These are phyloP conservation scores for Coemansia sp. DNA, from an alignment of 192 early-diverging fungal genomes.

Conservation along the genomic window DNA sequence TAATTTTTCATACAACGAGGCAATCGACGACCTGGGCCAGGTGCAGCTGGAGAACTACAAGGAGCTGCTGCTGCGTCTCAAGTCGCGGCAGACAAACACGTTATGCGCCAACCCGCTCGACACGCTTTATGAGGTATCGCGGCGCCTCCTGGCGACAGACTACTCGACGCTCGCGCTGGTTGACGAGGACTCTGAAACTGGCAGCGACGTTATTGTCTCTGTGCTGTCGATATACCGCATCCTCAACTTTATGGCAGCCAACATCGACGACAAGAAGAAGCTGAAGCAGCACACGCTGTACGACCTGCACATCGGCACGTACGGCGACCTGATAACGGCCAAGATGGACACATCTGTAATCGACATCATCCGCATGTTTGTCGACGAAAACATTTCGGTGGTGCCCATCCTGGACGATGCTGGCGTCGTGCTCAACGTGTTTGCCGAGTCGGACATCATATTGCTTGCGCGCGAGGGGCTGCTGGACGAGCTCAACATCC, in stretches of 20 bases:
- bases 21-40: slow-evolving; percentile 84
- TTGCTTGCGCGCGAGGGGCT: slow-evolving; percentile 61
- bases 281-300: slow-evolving; percentile 64
- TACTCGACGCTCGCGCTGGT: slow-evolving; percentile 88
- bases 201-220: slow-evolving; percentile 84
- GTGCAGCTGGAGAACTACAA: slow-evolving; percentile 53
- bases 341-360: slow-evolving; percentile 79
- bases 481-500: slow-evolving; percentile 74
- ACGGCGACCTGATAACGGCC: slow-evolving; percentile 78
- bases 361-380: slow-evolving; percentile 89
- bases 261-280: slow-evolving; percentile 68
- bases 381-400: slow-evolving; percentile 83
- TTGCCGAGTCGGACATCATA: slow-evolving; percentile 96
- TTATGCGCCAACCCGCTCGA: slow-evolving; percentile 83
- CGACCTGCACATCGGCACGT: slow-evolving; percentile 86
- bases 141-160: slow-evolving; percentile 73
- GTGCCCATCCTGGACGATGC: slow-evolving; percentile 90
- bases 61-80: slow-evolving; percentile 51
- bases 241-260: slow-evolving; percentile 82
- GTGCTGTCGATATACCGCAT: slow-evolving; percentile 88
- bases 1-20: slow-evolving; percentile 73
- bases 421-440: slow-evolving; percentile 88
- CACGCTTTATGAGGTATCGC: slow-evolving; percentile 83
- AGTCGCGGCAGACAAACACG: slow-evolving; percentile 53
- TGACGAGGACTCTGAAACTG: slow-evolving; percentile 72